Base-by-base conservation (phyloP, 768 basidiomycete species). In the Goffeauzyma gilvescens region DNA sequence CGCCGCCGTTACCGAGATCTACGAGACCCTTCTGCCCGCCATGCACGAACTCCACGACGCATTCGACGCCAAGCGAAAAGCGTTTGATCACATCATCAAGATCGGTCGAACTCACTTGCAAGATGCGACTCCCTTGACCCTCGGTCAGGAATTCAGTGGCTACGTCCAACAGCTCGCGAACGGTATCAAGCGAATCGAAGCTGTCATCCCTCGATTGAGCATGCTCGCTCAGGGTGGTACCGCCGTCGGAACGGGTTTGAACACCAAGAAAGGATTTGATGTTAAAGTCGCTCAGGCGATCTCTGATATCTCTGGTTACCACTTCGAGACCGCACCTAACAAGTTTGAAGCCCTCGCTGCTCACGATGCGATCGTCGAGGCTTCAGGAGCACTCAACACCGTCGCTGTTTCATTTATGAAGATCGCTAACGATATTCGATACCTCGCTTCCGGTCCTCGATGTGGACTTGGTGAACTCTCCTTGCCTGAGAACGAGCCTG, bases 261-360 rank as follows among this genome's bases (percentile, higher is more conserved):
- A 98, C 71, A 96, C 93, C 43, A 85, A 75, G 66, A 82, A 75
- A 65, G 93, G 93, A 25, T 98, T 96, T 57, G 93, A 96, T 66
- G 78, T 81, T 53, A 87, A 83, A 61, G 73, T 98, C 50, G 93
- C 93, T 13, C 71, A 72, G 14, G 86, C 93, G 63, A 80, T 96
- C 50, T 79, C 87, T 45, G 81, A 79, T 60, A 69, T 95, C 34
- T 86, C 90, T 30, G 86, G 89, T 3, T 68, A 89, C 42, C 68
- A 79, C 45, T 98, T 98, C 69, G 71, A 81, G 68, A 96, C 93
- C 37, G 90, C 93, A 13, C 93, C 93, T 4, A 98, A 96, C 73
- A 98, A 98, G 86, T 98, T 98, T 54, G 93, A 96, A 66, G 89
- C 93, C 7, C 75, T 96, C 49, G 93, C 93, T 17, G 71, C 82